These are phyloP conservation scores for Phytophthora idaei DNA, from an alignment of 352 stramenopile species.

Conservation along the genomic window DNA sequence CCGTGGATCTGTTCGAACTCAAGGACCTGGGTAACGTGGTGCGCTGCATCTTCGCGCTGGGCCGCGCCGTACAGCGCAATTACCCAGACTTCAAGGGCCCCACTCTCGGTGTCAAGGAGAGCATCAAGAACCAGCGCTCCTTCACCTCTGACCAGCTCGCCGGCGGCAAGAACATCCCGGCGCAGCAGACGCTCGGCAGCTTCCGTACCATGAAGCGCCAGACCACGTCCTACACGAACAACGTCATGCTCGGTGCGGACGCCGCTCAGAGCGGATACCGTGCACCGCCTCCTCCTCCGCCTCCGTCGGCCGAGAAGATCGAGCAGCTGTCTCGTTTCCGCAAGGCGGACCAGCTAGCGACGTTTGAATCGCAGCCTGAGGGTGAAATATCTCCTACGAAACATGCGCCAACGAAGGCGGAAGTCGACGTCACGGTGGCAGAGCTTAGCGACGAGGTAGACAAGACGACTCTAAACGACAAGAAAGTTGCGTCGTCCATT, in stretches of 20 bases:
- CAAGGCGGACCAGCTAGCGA: constrained; percentile 39
- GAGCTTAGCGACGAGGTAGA: constrained; percentile 51
- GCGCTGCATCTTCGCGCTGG: constrained; percentile 77
- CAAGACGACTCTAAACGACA: constrained; percentile 39
- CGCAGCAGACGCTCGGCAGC: constrained; percentile 73
- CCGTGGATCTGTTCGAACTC: constrained; percentile 89
- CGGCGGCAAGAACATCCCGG: constrained; percentile 60
- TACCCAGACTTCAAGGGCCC: constrained; percentile 75
- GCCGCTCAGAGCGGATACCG: constrained; percentile 59
- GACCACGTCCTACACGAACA: constrained; percentile 57
- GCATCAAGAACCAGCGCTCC: constrained; percentile 73
- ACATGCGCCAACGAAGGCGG: constrained; percentile 34
- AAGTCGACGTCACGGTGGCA: constrained; percentile 50
- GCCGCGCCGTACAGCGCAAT: constrained; percentile 75
- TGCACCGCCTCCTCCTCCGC: constrained; percentile 62
- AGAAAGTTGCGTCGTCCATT: constrained; percentile 40
- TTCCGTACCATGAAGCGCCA: constrained; percentile 73
- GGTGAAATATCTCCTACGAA: constrained; percentile 32
- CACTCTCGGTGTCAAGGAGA: constrained; percentile 82
- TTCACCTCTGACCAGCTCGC: constrained; percentile 77
- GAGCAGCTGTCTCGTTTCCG: constrained; percentile 68
- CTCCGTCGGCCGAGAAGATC: constrained; percentile 76
- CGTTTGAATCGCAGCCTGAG: constrained; percentile 31
- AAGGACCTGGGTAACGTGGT: constrained; percentile 88
- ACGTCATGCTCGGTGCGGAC: constrained; percentile 80